phyloP scores from a whole-genome alignment of 768 basidiomycete species.

The Leccinellum rugosiceps region DNA sequence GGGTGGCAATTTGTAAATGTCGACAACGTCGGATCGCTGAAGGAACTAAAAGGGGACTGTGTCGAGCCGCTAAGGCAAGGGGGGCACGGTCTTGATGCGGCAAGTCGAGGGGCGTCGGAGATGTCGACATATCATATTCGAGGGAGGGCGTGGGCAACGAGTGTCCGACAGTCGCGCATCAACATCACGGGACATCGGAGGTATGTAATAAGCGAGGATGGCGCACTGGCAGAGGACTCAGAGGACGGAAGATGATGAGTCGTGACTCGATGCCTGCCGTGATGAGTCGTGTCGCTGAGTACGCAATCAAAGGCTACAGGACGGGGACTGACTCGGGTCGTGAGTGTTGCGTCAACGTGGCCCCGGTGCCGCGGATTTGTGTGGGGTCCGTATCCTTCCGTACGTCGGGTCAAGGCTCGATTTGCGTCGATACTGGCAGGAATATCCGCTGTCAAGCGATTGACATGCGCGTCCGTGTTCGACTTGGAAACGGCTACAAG shows the following conservation, averaged over 20 bases:
- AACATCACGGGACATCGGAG: not conserved
- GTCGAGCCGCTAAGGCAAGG: not conserved
- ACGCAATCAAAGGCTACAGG: not conserved
- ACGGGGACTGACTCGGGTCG: not conserved
- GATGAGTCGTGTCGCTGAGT: not conserved
- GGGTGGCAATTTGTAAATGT: not conserved
- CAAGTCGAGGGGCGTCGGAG: not conserved
- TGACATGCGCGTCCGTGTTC: slow-evolving; percentile 10
- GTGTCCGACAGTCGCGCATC: not conserved
- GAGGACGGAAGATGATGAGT: no score
- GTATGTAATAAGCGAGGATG: not conserved
- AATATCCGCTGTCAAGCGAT: slow-evolving; percentile 12
- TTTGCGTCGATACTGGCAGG: slow-evolving; percentile 2
- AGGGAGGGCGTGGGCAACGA: slow-evolving; percentile 4
- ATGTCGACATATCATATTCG: slow-evolving; percentile 4
- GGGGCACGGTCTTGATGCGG: not conserved
- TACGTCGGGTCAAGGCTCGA: not conserved
- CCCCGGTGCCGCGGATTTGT: not conserved
- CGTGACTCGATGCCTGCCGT: no score
- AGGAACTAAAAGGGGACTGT: not conserved
- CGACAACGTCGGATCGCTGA: not conserved
- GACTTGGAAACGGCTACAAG: not conserved
- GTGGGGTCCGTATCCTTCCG: slow-evolving; percentile 14
- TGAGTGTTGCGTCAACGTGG: not conserved
- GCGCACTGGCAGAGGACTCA: not conserved